phyloP scores from a whole-genome alignment of 345 rosid genomes.

The Eucalyptus pumila region DNA sequence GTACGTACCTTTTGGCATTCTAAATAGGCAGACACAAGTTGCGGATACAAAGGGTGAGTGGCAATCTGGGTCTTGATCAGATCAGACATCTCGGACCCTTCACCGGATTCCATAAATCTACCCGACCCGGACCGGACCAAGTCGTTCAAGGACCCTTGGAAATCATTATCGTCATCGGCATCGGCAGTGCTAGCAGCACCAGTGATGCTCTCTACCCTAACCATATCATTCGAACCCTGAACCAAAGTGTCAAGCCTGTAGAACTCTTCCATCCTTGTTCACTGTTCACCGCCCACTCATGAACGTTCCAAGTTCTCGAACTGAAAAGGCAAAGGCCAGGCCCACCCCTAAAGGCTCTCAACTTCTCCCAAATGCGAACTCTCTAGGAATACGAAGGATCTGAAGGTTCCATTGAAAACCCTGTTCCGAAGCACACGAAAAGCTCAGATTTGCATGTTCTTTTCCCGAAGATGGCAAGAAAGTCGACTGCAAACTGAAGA shows the following conservation, averaged over 20 bases:
- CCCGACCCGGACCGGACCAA: background rate
- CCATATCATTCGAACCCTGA: background rate
- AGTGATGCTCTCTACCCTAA: background rate
- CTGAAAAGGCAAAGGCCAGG: background rate
- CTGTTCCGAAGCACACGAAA: background rate
- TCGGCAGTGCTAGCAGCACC: background rate
- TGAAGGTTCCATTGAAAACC: background rate
- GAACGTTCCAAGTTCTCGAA: background rate
- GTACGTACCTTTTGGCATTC: constrained; percentile 45
- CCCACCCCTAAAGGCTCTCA: background rate
- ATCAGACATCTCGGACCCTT: constrained; percentile 7
- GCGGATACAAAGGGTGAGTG: constrained; percentile 48
- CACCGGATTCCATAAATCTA: background rate
- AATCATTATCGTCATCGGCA: background rate
- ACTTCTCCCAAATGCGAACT: background rate
- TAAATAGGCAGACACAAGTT: constrained; percentile 41
- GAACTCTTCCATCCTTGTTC: background rate
- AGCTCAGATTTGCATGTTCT: background rate
- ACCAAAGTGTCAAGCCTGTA: background rate
- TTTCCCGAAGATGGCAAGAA: background rate
- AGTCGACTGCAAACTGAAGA: background rate
- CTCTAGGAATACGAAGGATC: background rate
- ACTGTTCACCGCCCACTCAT: background rate
- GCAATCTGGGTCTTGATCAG: constrained; percentile 55
- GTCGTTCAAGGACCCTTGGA: background rate